Base-by-base conservation (phyloP, 768 basidiomycete genomes). In the button mushroom (Agaricus bisporus) region DNA sequence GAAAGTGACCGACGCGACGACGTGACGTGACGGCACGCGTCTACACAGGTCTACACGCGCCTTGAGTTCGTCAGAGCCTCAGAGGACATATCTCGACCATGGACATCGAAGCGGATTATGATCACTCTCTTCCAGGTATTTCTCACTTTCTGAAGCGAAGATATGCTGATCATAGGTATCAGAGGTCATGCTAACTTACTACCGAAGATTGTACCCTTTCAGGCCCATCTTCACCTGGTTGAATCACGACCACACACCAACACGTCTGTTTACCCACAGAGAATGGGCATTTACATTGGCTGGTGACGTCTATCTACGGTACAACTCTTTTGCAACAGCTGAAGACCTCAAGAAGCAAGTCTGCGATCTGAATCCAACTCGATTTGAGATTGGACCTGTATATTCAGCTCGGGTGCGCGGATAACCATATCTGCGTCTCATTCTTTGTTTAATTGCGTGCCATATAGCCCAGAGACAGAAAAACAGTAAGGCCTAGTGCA, bases 341-440 rank as follows among this genome's bases (percentile, higher is more conserved):
- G 93, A 97, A 1, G 97, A 98, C 49, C 82, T 98, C 64, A 95
- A 97, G 70, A 88, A 88, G 59, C 87, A 95, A 67, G 81, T 94
- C 5, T 80, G 90, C 56, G 70, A 84, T 35, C 74, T 91, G 51
- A 94, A 90, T 59, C 97, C 97, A 0, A 84, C 86, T 36, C 88
- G 97, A 59, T 99, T 98, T 60, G 97, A 99, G 70, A 95, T 99
- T 47, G 97, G 97, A 1, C 92, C 97, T 0, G 80, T 97, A 32
- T 99, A 98, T 68, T 86, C 83, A 49, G 87, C 84, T 4, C 75
- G 85, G 66, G 94, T 95, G 62, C 55, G 88, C 17, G 2, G 32
- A 32, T 4, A 6, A 18, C 29, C 11, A 1, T 4, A 35, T 45
- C 25, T 12, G 8, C 14, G 4, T 29, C 32, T 10, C 29, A 20